Percentiles rank a stretch among this genome's conserved stretches.
These are phyloP conservation scores for Ceratobasidium sp. DNA, from an alignment of 1,284 basidiomycete species.

Conservation along the genomic window DNA sequence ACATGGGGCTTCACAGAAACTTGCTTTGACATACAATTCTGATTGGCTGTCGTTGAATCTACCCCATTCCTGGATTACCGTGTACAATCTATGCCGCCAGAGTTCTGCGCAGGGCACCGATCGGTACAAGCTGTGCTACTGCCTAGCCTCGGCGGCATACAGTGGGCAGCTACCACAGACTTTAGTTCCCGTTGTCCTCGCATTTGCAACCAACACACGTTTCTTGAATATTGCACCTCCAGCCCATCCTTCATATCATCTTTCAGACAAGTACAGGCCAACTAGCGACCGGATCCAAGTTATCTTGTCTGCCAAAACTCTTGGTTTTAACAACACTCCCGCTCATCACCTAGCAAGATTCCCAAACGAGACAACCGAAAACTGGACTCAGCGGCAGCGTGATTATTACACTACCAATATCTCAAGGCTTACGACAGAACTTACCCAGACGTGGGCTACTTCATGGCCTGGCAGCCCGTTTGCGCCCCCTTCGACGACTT, in stretches of 20 bases:
- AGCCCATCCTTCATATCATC: not conserved
- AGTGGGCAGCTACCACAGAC: not conserved
- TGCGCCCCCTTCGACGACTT: not conserved
- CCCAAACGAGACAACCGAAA: not conserved
- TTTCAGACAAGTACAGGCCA: conserved; percentile 14
- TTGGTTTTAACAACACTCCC: not conserved
- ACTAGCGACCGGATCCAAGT: not conserved
- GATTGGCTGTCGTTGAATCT: conserved; percentile 2
- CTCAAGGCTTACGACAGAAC: not conserved
- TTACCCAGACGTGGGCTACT: not conserved
- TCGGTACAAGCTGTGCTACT: not conserved
- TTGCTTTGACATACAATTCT: not conserved
- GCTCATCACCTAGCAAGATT: not conserved
- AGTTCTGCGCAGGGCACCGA: not conserved
- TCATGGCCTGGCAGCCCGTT: not conserved
- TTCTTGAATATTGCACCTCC: conserved; percentile 23
- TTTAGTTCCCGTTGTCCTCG: conserved; percentile 8
- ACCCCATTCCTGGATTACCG: not conserved
- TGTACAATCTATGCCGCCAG: conserved; percentile 20
- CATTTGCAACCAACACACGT: conserved; percentile 20
- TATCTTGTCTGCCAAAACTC: not conserved
- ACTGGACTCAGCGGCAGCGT: not conserved
- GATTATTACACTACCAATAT: not conserved
- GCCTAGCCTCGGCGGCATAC: not conserved
- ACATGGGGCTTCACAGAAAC: not conserved